Evolutionary conservation across 208 protist species (phyloP).

Genomic region (Trypanosoma mega): DNA sequence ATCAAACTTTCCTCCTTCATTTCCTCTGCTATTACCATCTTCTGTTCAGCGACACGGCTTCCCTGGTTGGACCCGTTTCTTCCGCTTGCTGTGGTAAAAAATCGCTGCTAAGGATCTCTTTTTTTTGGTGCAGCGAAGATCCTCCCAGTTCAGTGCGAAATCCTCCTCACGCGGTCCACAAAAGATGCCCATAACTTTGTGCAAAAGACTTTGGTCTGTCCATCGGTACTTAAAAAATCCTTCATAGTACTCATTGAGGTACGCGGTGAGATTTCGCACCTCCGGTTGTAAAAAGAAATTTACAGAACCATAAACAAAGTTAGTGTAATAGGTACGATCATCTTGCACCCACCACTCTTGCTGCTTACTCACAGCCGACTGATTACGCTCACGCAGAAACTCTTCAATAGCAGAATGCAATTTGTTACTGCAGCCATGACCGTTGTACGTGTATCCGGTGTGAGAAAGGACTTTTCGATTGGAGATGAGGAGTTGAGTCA

Average conservation of each 20-base stretch:
- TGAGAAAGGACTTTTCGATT: slow-evolving; percentile 11
- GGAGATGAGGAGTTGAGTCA: slow-evolving; percentile 13
- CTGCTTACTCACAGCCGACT: slow-evolving; percentile 6
- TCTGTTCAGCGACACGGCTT: slow-evolving; percentile 1
- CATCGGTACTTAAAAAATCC: slow-evolving; percentile 29
- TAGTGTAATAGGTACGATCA: slow-evolving; percentile 26
- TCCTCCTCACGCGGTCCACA: slow-evolving; percentile 18
- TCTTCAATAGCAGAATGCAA: slow-evolving; percentile 19
- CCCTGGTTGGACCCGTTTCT: slow-evolving; percentile 12
- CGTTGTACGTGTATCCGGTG: slow-evolving; percentile 27
- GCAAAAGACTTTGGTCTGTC: slow-evolving; percentile 29
- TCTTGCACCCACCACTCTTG: slow-evolving; percentile 28
- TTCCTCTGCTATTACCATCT: too few relatives aligned
- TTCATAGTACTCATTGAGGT: slow-evolving; percentile 26
- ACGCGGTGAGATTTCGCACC: slow-evolving; percentile 9
- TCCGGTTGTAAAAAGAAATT: slow-evolving; percentile 18
- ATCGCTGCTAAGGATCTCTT: slow-evolving; percentile 7
- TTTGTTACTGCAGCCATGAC: slow-evolving; percentile 27
- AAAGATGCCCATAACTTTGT: slow-evolving; percentile 30
- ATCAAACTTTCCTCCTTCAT: not conserved
- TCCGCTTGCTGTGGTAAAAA: slow-evolving; percentile 28
- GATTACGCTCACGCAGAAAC: not conserved
- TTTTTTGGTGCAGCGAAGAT: slow-evolving; percentile 20
- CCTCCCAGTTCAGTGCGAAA: slow-evolving; percentile 22
- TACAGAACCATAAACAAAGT: slow-evolving; percentile 25